Evolutionary conservation across 805 yeast species (phyloP), one percentile per base, ranked within the genome.

Genomic region (Saccharomycopsis capsularis): DNA sequence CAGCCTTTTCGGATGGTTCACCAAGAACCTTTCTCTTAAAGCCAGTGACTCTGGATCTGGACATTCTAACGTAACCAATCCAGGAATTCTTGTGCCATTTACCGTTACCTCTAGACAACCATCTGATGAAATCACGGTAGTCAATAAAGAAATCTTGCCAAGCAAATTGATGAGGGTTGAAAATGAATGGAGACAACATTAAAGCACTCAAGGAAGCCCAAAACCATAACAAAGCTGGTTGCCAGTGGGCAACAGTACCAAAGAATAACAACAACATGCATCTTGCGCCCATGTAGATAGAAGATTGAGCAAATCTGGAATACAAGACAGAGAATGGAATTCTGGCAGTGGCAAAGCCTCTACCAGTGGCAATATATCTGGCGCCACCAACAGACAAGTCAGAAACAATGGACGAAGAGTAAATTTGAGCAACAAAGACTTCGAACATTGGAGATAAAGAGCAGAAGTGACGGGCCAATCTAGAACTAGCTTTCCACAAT

Each of bases 331-430:
- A 68, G 63, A 91, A 91, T 4, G 86, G 79, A 25, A 79, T 66
- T 58, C 98, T 75, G 2, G 89, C 75, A 19, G 88, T 87, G 2
- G 98, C 96, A 70, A 90, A 85, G 1, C 96, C 95, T 67, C 98
- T 71, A 1, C 98, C 98, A 2, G 97, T 88, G 9, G 95, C 81
- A 54, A 91, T 84, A 61, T 91, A 91, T 47, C 80, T 75, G 1
- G 98, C 98, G 42, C 95, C 95, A 3, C 98, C 98, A 67, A 85
- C 82, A 1, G 89, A 74, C 44, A 91, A 70, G 64, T 90, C 93
- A 44, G 78, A 77, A 42, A 78, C 67, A 57, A 91, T 68, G 0
- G 96, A 76, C 57, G 79, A 78, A 3, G 97, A 85, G 63, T 91
- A 91, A 6, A 90, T 83, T 65, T 90, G 96, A 63, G 97, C 88